phyloP scores from a whole-genome alignment of 257 asterid genomes.

The Scutellaria barbata region DNA sequence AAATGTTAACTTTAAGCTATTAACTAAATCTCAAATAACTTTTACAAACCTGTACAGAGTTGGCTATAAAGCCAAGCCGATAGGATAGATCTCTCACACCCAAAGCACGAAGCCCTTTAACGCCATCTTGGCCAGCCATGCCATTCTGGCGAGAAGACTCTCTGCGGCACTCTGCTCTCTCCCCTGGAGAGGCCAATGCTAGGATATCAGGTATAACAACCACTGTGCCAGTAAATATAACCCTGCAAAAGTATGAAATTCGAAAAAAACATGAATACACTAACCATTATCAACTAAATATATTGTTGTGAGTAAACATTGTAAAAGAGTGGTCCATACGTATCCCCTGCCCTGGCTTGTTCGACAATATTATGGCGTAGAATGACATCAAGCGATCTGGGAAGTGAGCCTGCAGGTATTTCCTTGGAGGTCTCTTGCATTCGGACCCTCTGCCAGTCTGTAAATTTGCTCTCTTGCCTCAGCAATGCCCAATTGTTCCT shows the following conservation, averaged over 20 bases:
- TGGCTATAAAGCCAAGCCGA: conserved; percentile 95
- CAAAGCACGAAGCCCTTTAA: conserved; percentile 89
- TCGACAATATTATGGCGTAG: conserved; percentile 94
- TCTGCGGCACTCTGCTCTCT: conserved; percentile 85
- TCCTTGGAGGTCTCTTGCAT: conserved; percentile 97
- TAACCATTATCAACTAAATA: conserved; percentile 10
- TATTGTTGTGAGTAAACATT: background rate
- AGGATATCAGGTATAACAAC: conserved; percentile 91
- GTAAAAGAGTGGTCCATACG: conserved; percentile 51
- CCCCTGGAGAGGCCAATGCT: conserved; percentile 94
- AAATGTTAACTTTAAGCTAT: background rate
- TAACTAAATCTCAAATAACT: background rate
- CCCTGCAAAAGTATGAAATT: conserved; percentile 57
- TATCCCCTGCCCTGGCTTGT: conserved; percentile 98
- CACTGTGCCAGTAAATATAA: conserved; percentile 87
- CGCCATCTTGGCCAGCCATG: conserved; percentile 78
- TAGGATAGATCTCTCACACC: conserved; percentile 95
- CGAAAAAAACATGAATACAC: conserved; percentile 15
- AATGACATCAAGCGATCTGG: conserved; percentile 95
- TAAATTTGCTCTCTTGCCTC: conserved; percentile 97
- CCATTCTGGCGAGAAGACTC: conserved; percentile 82
- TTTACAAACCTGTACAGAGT: conserved; percentile 80
- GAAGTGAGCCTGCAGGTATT: conserved; percentile 98
- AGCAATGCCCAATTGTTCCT: conserved; percentile 85
- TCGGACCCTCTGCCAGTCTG: conserved; percentile 99